Base-by-base conservation (phyloP, 164 flowering plant genomes). In the Santalum album region DNA sequence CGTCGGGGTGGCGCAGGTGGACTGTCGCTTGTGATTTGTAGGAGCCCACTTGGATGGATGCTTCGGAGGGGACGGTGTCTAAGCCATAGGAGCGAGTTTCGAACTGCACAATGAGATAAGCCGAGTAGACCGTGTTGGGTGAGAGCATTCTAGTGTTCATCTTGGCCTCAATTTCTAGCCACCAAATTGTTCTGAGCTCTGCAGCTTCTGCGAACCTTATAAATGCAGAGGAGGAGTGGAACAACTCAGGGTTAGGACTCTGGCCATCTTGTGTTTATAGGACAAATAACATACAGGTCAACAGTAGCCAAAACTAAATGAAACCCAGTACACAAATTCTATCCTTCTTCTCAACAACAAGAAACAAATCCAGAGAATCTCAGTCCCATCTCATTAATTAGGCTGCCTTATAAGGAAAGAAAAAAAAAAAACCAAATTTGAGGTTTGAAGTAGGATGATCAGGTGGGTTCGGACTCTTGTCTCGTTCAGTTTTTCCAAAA, bases 101-200 rank as follows among this genome's bases (percentile, higher is more conserved):
- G 16, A 38, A 38, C 42, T 9, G 42, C 17, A 38, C 42, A 2
- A 81, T 54, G 1, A 83, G 74, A 50, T 76, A 77, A 1, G 83
- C 86, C 6, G 53, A 64, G 42, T 83, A 83, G 0, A 21, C 60
- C 6, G 84, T 81, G 12, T 74, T 70, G 2, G 76, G 70, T 0
- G 95, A 80, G 6, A 86, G 52, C 65, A 66, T 54, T 18, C 23
- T 4, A 17, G 64, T 65, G 21, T 55, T 56, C 25, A 83, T 57
- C 42, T 65, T 69, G 14, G 78, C 95, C 1, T 52, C 23, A 32
- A 83, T 75, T 43, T 81, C 82, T 18, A 83, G 64, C 80, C 83
- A 75, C 18, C 75, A 59, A 0, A 69, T 68, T 2, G 63, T 75
- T 48, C 75, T 51, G 2, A 87, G 45, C n/a, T 42, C 45, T 4